Evolutionary conservation across 2,329 filamentous ascomycete species (phyloP), one percentile per base, ranked within the genome.

Genomic region (Metarhizium rileyi): DNA sequence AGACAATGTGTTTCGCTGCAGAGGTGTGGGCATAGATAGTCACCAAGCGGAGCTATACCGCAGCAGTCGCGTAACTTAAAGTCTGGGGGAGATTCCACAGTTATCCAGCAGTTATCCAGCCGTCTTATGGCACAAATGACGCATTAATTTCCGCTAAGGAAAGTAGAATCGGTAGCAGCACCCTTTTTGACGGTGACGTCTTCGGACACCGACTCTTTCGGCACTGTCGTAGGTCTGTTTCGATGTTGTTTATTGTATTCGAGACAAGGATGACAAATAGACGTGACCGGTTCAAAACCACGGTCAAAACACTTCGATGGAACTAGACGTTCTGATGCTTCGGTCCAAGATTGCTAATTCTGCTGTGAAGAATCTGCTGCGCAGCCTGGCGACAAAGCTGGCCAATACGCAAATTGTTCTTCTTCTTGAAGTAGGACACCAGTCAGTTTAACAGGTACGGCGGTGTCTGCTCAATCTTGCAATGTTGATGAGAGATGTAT

Each of bases 51-150:
- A 50, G 51, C 48, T 38, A 43, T 43, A 44, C 30, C n/a, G 22
- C 38, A 33, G 42, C 44, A 47, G 38, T 30, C 40, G 48, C 33
- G 25, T 38, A 46, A 36, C 33, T 18, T 38, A 46, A 36, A 50
- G 44, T 52, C 48, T 48, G 27, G 51, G 48, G 50, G 51, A 47
- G 45, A 50, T 52, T 3, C 41, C 41, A 52, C 41, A 27, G 33
- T 46, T 44, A 23, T 52, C 36, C 45, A 43, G 47, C 41, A 27
- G 33, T 46, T 44, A 23, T 52, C 36, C 45, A 43, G 47, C 33
- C 44, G 42, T 36, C 6, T 23, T 28, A 44, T 46, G 36, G 35
- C 43, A 43, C 42, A 26, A 27, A 41, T 8, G 27, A 49, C 18
- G 28, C 26, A 36, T 38, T 22, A 23, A 35, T 25, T 38, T 16